These are phyloP conservation scores for Blumeria hordei DNA, from an alignment of 2,329 filamentous ascomycete genomes.

Conservation along the genomic window DNA sequence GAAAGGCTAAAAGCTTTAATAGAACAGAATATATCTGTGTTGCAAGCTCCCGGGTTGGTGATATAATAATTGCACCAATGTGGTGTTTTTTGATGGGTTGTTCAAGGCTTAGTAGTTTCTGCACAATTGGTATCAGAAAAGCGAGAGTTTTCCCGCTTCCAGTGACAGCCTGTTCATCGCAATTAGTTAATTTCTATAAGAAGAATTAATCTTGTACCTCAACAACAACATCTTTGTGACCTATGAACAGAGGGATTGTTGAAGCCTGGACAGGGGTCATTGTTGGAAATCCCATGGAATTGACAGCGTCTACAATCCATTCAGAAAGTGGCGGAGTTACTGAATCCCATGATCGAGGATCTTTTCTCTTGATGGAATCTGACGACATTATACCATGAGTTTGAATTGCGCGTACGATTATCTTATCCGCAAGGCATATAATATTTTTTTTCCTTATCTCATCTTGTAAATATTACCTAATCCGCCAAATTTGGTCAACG, in stretches of 20 bases:
- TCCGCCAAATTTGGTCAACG: too few relatives aligned
- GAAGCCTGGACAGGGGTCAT: constrained; percentile 94
- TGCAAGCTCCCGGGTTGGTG: constrained; percentile 79
- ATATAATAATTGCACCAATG: constrained; percentile 73
- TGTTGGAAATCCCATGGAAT: constrained; percentile 61
- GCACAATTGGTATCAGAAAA: constrained; percentile 63
- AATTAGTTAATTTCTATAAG: too few relatives aligned
- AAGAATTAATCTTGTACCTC: constrained; percentile 25
- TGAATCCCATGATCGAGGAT: constrained; percentile 37
- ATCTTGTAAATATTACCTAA: too few relatives aligned
- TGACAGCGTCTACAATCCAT: constrained; percentile 71
- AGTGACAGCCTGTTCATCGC: constrained; percentile 41
- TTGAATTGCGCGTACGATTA: too few relatives aligned
- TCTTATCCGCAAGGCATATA: too few relatives aligned
- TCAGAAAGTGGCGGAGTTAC: constrained; percentile 46
- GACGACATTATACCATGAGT: background rate
- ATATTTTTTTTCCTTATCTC: too few relatives aligned
- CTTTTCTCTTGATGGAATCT: constrained; percentile 18
- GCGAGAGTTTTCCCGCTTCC: constrained; percentile 78
- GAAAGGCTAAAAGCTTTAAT: constrained; percentile 54
- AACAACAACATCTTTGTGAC: constrained; percentile 79
- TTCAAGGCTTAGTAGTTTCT: constrained; percentile 56
- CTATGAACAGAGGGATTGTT: constrained; percentile 67
- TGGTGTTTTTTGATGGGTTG: constrained; percentile 76
- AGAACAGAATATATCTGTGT: constrained; percentile 74